Conservation (phyloP, 2,329 filamentous ascomycete species). For the Colletotrichum lentis region DNA sequence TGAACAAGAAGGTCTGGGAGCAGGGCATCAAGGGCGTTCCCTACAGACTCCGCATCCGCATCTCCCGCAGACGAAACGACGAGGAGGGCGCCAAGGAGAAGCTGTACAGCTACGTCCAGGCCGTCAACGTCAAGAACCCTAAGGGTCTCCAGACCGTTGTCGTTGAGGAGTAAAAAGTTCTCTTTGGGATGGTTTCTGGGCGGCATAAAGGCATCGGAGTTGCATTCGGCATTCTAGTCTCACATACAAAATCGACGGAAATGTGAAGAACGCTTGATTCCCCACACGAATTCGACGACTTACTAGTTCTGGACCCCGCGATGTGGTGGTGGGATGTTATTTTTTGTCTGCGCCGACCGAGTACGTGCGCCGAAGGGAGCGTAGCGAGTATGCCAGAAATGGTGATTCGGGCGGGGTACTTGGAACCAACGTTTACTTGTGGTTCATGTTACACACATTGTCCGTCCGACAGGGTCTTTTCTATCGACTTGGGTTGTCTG, state of each 20-base stretch:
- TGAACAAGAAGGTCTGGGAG: conserved; percentile 99
- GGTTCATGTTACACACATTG: conserved; percentile 21
- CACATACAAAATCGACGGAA: conserved; percentile 39
- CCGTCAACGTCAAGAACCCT: conserved; percentile 98
- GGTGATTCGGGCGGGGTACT: conserved; percentile 20
- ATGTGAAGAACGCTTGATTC: conserved; percentile 41
- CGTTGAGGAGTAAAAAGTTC: conserved; percentile 73
- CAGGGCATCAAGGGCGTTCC: conserved; percentile 98
- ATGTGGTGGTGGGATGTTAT: conserved; percentile 26
- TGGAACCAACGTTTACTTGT: conserved; percentile 22
- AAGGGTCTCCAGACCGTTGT: conserved; percentile 95
- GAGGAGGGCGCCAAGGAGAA: conserved; percentile 99
- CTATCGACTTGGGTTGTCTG: conserved; percentile 31
- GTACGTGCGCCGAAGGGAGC: conserved; percentile 9
- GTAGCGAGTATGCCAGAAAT: conserved; percentile 11
- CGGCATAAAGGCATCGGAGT: conserved; percentile 56
- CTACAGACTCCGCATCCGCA: conserved; percentile 96
- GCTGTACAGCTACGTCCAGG: conserved; percentile 99
- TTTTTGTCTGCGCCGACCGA: conserved; percentile 18
- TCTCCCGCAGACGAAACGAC: conserved; percentile 99
- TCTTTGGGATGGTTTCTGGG: conserved; percentile 54
- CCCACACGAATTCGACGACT: conserved; percentile 38
- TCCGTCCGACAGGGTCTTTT: conserved; percentile 30
- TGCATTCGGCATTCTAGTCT: conserved; percentile 56
- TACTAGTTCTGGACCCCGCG: conserved; percentile 26